These are phyloP conservation scores for Sporothrix luriei DNA, from an alignment of 2,329 filamentous ascomycete species.

Conservation along the genomic window DNA sequence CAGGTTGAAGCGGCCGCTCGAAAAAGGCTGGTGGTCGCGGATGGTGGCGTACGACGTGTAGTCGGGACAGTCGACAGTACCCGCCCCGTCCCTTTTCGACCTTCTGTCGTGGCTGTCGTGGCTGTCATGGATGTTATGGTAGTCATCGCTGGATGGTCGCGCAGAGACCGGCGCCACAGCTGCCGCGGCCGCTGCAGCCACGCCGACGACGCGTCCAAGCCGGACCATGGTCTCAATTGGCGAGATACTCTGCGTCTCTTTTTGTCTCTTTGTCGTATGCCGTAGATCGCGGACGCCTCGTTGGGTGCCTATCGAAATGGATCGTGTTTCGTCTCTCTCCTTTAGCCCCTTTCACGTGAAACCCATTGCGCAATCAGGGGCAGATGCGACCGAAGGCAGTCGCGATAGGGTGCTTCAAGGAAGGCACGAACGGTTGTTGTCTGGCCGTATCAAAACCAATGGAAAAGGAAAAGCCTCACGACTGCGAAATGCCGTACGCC, in stretches of 20 bases:
- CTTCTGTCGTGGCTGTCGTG: too few species aligned
- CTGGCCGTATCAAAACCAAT: not conserved
- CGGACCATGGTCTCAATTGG: constrained; percentile 20
- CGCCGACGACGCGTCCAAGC: not conserved
- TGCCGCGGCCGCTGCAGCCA: not conserved
- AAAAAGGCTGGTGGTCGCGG: constrained; percentile 41
- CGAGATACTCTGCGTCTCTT: not conserved
- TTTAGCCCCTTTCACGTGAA: constrained; percentile 25
- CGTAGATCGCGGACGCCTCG: not conserved
- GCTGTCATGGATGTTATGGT: not conserved
- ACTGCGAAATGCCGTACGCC: not conserved
- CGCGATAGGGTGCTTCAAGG: not conserved
- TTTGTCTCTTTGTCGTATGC: not conserved
- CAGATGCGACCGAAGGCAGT: not conserved
- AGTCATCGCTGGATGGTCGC: not conserved
- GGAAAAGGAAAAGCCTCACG: not conserved
- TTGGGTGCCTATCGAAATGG: not conserved
- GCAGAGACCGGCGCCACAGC: constrained; percentile 18
- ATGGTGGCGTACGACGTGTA: constrained; percentile 42
- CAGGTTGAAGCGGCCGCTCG: constrained; percentile 41
- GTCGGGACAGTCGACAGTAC: constrained; percentile 16
- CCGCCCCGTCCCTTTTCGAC: not conserved
- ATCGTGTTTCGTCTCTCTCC: constrained; percentile 1
- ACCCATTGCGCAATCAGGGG: not conserved
- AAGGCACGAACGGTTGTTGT: not conserved